Conservation (phyloP, 192 early-diverging fungal species). For the Coemansia sp. region DNA sequence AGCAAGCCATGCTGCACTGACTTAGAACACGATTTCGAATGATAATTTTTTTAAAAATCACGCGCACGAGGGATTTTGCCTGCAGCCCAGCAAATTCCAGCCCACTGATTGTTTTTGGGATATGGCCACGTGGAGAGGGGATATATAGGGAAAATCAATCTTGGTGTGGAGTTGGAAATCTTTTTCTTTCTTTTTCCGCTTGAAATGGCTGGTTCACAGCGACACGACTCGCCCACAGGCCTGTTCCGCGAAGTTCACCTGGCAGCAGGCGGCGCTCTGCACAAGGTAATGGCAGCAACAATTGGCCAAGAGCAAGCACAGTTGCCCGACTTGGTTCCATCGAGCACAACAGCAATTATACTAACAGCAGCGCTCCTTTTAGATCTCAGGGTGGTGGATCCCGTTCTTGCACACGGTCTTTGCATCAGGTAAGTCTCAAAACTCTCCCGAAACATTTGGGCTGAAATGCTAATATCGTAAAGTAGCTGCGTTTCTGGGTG, state of each 20-base stretch:
- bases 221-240: constrained; percentile 13
- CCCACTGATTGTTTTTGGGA: constrained; percentile 20
- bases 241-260: constrained; percentile 33
- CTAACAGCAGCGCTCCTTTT: too few species aligned
- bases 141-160: not conserved
- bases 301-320: not conserved
- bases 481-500: constrained; percentile 63
- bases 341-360: too few species aligned
- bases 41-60: constrained; percentile 11
- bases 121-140: constrained; percentile 8
- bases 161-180: too few species aligned
- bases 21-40: constrained; percentile 31
- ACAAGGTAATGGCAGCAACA: constrained; percentile 23
- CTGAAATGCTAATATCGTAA: not conserved
- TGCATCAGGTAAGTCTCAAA: constrained; percentile 43
- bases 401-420: constrained; percentile 53
- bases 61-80: not conserved
- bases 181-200: not conserved
- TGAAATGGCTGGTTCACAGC: constrained; percentile 27
- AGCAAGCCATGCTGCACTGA: constrained; percentile 39
- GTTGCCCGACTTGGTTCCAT: too few species aligned
- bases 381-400: constrained; percentile 52
- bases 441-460: not conserved
- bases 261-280: constrained; percentile 31
- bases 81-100: not conserved